Evolutionary conservation across 2,329 filamentous ascomycete genomes (phyloP).

Genomic region (Penicillium janthinellum): DNA sequence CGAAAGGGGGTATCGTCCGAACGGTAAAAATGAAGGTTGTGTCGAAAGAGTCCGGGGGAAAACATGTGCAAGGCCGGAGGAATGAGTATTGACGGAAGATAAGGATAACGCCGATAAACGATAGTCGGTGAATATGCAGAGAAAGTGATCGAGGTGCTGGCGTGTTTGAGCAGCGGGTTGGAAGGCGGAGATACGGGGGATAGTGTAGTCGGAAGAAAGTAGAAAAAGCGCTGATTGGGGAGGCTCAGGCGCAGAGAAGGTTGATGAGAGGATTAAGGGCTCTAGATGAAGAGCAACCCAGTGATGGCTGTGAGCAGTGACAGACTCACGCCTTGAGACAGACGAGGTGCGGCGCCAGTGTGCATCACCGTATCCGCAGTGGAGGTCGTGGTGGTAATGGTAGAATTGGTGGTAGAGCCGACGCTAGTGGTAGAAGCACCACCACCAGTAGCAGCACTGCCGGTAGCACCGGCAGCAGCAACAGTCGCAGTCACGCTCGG

Average conservation of each 20-base stretch:
- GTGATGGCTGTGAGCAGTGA: slow-evolving; percentile 18
- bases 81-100: not conserved
- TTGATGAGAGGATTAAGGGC: not conserved
- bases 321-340: slow-evolving; percentile 17
- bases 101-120: not conserved
- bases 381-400: slow-evolving; percentile 1
- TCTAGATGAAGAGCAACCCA: slow-evolving; percentile 17
- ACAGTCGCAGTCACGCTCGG: slow-evolving; percentile 15
- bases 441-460: slow-evolving; percentile 10
- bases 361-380: slow-evolving; percentile 7
- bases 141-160: not conserved
- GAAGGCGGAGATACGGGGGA: not conserved
- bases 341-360: slow-evolving; percentile 16
- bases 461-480: slow-evolving; percentile 11
- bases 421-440: slow-evolving; percentile 1
- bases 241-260: not conserved
- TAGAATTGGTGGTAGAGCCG: slow-evolving; percentile 6
- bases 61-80: not conserved
- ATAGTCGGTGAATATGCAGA: slow-evolving; percentile 2
- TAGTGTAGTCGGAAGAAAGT: not conserved
- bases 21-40: not conserved
- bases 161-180: not conserved
- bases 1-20: slow-evolving; percentile 17
- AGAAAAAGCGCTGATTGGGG: too few relatives aligned
- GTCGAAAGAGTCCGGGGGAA: not conserved